Evolutionary conservation across 768 basidiomycete species (phyloP), one percentile per base, ranked within the genome.

Genomic region (Kwoniella bestiolae): DNA sequence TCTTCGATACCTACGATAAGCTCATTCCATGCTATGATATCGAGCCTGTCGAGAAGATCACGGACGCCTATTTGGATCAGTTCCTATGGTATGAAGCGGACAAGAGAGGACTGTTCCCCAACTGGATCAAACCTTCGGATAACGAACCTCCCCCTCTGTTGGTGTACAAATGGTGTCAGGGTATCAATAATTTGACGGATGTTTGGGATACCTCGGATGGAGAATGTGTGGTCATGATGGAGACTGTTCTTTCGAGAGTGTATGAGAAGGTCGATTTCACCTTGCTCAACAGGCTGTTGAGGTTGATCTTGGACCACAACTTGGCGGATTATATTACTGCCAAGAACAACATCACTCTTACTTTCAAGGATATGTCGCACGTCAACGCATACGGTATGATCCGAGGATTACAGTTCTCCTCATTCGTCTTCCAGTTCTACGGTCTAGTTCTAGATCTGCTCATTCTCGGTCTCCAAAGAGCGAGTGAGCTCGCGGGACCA

Each of bases 141-240:
- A 94, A 92, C 0, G 95, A 98, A 76, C 95, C 95, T 2, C 94
- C 95, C 0, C 95, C 95, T 2, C 86, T 98, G 16, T 87, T 98
- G 32, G 94, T 97, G 32, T 98, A 97, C 84, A 98, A 97, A 86
- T 98, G 95, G 95, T 95, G 94, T 77, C 95, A 98, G 83, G 96
- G 96, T 45, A 94, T 98, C 85, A 98, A 98, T 83, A 99, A 99
- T 81, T 81, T 98, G 79, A 94, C 91, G 2, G 95, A 99, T 65
- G 88, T 99, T 44, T 99, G 96, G 96, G 96, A 98, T 83, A 98
- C 94, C 0, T 87, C 88, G 65, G 94, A 99, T 74, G 96, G 96
- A 68, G 95, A 98, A 83, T 97, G 94, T 82, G 91, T 92, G 74
- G 96, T 98, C 47, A 85, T 99, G 84, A 97, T 98, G 94, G 96